These are phyloP conservation scores for Candida rishiriensis DNA, from an alignment of 805 yeast species.

Conservation along the genomic window DNA sequence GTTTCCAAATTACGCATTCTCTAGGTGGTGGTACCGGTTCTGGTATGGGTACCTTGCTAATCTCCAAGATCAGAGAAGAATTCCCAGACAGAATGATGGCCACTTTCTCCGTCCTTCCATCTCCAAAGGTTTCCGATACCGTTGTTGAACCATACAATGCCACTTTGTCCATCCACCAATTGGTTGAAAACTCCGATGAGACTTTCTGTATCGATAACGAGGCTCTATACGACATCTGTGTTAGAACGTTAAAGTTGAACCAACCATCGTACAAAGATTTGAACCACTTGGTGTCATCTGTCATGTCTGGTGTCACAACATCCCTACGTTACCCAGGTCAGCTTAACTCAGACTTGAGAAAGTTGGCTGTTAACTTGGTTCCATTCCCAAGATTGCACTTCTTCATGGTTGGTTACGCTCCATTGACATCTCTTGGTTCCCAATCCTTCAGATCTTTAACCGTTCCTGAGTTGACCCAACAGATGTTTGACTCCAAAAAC, in stretches of 20 bases:
- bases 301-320: slow-evolving; percentile 94
- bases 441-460: slow-evolving; percentile 78
- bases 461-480: slow-evolving; percentile 90
- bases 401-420: slow-evolving; percentile 94
- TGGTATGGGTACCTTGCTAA: slow-evolving; percentile 89
- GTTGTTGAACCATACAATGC: slow-evolving; percentile 96
- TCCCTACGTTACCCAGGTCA: slow-evolving; percentile 94
- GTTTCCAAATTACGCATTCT: slow-evolving; percentile 85
- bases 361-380: slow-evolving; percentile 88
- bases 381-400: slow-evolving; percentile 95
- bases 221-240: slow-evolving; percentile 87
- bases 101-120: slow-evolving; percentile 88
- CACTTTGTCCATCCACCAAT: slow-evolving; percentile 83
- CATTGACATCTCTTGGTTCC: slow-evolving; percentile 76
- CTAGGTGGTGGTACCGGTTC: slow-evolving; percentile 95
- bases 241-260: slow-evolving; percentile 72
- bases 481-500: slow-evolving; percentile 85
- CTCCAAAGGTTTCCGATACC: slow-evolving; percentile 87
- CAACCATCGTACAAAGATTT: slow-evolving; percentile 78
- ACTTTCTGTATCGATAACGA: slow-evolving; percentile 95
- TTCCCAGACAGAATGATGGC: slow-evolving; percentile 96
- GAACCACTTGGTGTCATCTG: slow-evolving; percentile 79
- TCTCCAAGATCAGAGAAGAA: slow-evolving; percentile 85
- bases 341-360: slow-evolving; percentile 87
- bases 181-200: slow-evolving; percentile 87